Evolutionary conservation across 192 early-diverging fungal genomes (phyloP).

Genomic region (Mortierella claussenii): DNA sequence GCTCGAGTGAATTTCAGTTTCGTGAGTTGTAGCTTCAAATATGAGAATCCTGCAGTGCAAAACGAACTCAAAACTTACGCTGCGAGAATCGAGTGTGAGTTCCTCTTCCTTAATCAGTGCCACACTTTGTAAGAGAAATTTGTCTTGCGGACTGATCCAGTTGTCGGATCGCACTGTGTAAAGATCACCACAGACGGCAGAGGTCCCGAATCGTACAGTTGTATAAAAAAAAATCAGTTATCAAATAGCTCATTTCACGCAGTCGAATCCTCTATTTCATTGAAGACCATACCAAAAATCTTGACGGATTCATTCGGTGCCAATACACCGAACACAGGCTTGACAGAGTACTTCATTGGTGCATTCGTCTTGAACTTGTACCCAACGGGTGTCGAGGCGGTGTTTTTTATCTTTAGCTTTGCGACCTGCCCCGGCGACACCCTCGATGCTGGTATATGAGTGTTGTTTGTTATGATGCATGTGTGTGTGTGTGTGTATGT

Average conservation of each 20-base stretch:
- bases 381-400: slow-evolving; percentile 15
- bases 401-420: slow-evolving; percentile 37
- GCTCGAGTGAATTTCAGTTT: too few relatives aligned
- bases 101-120: slow-evolving; percentile 28
- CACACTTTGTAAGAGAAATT: slow-evolving; percentile 52
- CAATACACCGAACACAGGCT: slow-evolving; percentile 56
- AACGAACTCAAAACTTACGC: neutral
- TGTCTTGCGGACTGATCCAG: slow-evolving; percentile 53
- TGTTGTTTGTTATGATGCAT: too few relatives aligned
- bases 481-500: too few relatives aligned
- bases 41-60: neutral
- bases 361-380: slow-evolving; percentile 60
- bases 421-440: slow-evolving; percentile 31
- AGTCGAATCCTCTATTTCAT: neutral
- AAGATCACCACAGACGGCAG: neutral
- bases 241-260: neutral
- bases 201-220: neutral
- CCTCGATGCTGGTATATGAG: slow-evolving; percentile 27
- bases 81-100: slow-evolving; percentile 5
- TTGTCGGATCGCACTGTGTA: slow-evolving; percentile 50
- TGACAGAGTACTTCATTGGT: slow-evolving; percentile 55
- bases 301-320: slow-evolving; percentile 40
- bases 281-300: slow-evolving; percentile 44
- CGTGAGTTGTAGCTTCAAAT: too few relatives aligned
- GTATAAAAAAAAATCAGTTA: neutral